phyloP scores from a whole-genome alignment of 208 protist genomes.

The Trypanosoma platydactyli region DNA sequence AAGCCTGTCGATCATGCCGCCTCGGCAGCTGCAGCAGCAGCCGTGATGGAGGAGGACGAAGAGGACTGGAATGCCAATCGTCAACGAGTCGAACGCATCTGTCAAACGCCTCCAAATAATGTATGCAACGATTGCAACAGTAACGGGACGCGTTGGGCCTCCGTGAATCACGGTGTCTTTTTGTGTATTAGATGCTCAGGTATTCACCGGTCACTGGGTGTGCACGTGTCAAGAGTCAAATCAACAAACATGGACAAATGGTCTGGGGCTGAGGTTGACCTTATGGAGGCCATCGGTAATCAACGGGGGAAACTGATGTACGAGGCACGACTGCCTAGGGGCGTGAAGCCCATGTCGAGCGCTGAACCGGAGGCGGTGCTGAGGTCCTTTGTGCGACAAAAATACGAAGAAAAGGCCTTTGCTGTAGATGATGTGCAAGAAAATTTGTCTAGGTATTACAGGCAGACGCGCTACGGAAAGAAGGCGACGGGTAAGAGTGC shows the following conservation, averaged over 20 bases:
- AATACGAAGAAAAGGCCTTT: conserved; percentile 73
- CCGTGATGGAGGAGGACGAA: conserved; percentile 10
- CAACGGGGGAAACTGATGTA: conserved; percentile 52
- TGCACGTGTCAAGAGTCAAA: conserved; percentile 93
- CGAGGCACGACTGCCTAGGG: conserved; percentile 43
- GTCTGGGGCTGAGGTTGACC: conserved; percentile 48
- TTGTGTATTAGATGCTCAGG: conserved; percentile 93
- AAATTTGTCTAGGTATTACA: conserved; percentile 46
- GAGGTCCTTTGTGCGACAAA: conserved; percentile 59
- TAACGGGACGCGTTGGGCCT: conserved; percentile 85
- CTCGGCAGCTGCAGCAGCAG: not conserved
- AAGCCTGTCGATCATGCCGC: not conserved
- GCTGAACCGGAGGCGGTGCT: conserved; percentile 41
- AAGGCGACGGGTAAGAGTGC: conserved; percentile 17
- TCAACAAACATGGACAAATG: conserved; percentile 93
- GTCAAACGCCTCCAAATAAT: conserved; percentile 62
- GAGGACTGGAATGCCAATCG: conserved; percentile 77
- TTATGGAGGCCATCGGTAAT: conserved; percentile 84
- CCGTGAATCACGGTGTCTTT: conserved; percentile 90
- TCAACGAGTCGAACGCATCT: conserved; percentile 57
- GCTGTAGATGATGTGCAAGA: conserved; percentile 46
- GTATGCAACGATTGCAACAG: conserved; percentile 84
- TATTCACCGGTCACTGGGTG: conserved; percentile 92
- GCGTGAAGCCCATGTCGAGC: conserved; percentile 20
- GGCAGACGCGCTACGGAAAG: conserved; percentile 66